Evolutionary conservation across 1,139 yeast genomes (phyloP), one percentile per base, ranked within the genome.

Genomic region (Pneumocystis oryctolagi): DNA sequence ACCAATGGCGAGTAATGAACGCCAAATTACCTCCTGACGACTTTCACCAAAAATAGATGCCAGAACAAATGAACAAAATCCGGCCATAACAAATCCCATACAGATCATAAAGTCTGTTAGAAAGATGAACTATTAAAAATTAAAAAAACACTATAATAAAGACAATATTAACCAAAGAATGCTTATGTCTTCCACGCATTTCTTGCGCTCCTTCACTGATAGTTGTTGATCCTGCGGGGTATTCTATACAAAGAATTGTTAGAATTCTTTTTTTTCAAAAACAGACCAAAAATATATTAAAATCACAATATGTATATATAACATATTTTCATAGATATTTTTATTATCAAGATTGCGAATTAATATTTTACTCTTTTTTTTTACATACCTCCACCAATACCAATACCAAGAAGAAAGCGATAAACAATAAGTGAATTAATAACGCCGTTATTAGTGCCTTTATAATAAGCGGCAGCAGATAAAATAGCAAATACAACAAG

Each of bases 221-320:
- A 60, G 95, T 95, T 34, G 90, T 94, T 1, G 96, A 87, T 53
- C 96, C 89, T 31, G 95, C 85, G 59, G 96, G 96, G 72, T 90
- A 90, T 76, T 90, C 97, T 37, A 16, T 37, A 37, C 14, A 34
- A 34, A 34, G 12, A 34, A 34, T 2, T 6, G 12, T 34, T 6
- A 34, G 37, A 9, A 62, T 95, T 14, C 5, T 6, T 9, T 34
- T 4, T 34, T 34, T 34, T n/a, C n/a, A n/a, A n/a, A n/a, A n/a
- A n/a, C n/a, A n/a, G n/a, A n/a, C n/a, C n/a, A n/a, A n/a, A n/a
- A n/a, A n/a, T n/a, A n/a, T n/a, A n/a, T n/a, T n/a, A n/a, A n/a
- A n/a, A n/a, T n/a, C n/a, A n/a, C n/a, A n/a, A n/a, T n/a, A n/a
- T n/a, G n/a, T n/a, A n/a, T n/a, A n/a, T n/a, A n/a, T n/a, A n/a